Conservation (phyloP, 2,329 filamentous ascomycete genomes). For the Colletotrichum limetticola region DNA sequence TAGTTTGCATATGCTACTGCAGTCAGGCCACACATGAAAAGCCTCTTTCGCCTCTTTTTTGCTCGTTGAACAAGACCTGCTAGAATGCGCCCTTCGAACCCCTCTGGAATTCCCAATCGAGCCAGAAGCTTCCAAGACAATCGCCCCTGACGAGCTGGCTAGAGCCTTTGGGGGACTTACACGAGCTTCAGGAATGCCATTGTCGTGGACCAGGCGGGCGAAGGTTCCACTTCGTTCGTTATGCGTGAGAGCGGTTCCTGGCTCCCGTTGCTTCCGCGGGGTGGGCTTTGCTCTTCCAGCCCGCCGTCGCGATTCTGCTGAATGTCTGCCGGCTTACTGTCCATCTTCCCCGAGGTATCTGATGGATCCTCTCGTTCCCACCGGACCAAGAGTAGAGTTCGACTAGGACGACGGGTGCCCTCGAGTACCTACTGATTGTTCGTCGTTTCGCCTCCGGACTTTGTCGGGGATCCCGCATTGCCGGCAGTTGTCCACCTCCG, state of each 20-base stretch:
- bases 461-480: neutral
- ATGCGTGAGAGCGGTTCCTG: neutral
- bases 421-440: neutral
- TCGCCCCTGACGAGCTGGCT: neutral
- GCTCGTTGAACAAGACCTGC: neutral
- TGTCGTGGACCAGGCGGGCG: neutral
- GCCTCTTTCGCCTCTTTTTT: neutral
- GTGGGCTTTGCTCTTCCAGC: constrained; percentile 1
- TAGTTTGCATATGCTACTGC: neutral
- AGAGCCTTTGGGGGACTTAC: neutral
- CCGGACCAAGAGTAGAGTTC: neutral
- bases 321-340: constrained; percentile 15
- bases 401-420: neutral
- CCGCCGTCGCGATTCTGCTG: constrained; percentile 2
- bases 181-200: constrained; percentile 13
- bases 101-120: neutral
- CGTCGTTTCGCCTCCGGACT: neutral
- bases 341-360: neutral
- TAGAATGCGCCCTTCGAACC: neutral
- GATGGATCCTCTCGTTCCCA: neutral
- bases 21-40: neutral
- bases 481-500: neutral
- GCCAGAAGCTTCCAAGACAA: neutral
- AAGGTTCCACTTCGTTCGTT: neutral
- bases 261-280: neutral